Conservation (phyloP, 257 asterid species). For the Thymus quinquecostatus region DNA sequence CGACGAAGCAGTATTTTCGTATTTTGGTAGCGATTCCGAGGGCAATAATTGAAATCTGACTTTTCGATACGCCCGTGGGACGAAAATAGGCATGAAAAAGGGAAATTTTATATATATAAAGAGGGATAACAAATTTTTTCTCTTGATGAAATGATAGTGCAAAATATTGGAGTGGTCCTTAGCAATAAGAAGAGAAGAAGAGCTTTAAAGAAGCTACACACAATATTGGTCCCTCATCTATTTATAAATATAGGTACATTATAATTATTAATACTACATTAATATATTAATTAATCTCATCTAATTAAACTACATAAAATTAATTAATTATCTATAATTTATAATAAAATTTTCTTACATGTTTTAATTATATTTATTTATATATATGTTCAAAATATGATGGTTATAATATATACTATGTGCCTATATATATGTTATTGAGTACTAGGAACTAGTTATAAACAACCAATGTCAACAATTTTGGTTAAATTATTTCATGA, state of each 20-base stretch:
- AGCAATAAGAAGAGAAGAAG: conserved; percentile 42
- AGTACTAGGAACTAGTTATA: not conserved
- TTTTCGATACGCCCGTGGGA: not conserved
- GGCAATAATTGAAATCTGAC: not conserved
- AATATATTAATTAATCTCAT: conserved; percentile 33
- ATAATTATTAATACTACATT: conserved; percentile 23
- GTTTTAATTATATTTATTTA: not conserved
- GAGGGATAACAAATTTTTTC: not conserved
- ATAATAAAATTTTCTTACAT: not conserved
- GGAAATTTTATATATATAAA: not conserved
- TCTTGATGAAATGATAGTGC: not conserved
- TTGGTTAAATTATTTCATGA: not conserved
- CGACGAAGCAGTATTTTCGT: not conserved
- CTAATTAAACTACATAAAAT: not conserved
- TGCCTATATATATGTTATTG: not conserved
- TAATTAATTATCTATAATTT: too few species aligned
- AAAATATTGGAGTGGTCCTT: conserved; percentile 59
- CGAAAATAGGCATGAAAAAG: not conserved
- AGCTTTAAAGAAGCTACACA: conserved; percentile 54
- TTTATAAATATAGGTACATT: conserved; percentile 32
- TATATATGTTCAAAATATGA: not conserved
- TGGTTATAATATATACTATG: not conserved
- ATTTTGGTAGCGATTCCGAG: not conserved
- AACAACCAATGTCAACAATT: conserved; percentile 15
- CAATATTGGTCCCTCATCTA: conserved; percentile 67